phyloP scores from a whole-genome alignment of 2,329 filamentous ascomycete species.

The Helotiales sp. region DNA sequence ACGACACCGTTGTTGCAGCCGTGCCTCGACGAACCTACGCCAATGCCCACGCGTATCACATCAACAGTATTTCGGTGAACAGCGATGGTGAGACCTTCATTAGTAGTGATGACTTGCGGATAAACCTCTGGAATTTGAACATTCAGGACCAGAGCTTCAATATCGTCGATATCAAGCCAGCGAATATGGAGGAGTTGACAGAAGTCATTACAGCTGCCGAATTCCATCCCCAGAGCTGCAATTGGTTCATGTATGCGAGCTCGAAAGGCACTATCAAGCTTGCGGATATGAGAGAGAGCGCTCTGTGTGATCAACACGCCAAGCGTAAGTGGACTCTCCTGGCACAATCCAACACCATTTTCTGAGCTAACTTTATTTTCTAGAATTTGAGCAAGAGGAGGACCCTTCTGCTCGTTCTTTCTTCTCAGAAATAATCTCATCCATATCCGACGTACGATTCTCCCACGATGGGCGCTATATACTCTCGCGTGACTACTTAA shows the following conservation, averaged over 20 bases:
- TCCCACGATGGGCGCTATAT: slow-evolving; percentile 97
- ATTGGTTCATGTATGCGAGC: slow-evolving; percentile 99
- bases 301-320: slow-evolving; percentile 90
- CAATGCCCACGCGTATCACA: slow-evolving; percentile 98
- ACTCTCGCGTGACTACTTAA: slow-evolving; percentile 94
- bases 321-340: slow-evolving; percentile 64
- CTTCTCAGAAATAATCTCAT: slow-evolving; percentile 99
- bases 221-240: slow-evolving; percentile 95
- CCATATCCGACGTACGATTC: slow-evolving; percentile 97
- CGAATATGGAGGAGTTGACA: slow-evolving; percentile 99
- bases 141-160: slow-evolving; percentile 99
- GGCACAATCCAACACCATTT: not conserved
- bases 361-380: slow-evolving; percentile 15
- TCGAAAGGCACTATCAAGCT: slow-evolving; percentile 99
- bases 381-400: slow-evolving; percentile 99
- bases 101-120: slow-evolving; percentile 94
- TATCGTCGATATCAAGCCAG: slow-evolving; percentile 99
- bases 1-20: slow-evolving; percentile 96
- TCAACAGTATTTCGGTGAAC: slow-evolving; percentile 99
- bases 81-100: slow-evolving; percentile 99
- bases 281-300: slow-evolving; percentile 96
- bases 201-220: slow-evolving; percentile 98
- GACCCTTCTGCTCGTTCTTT: slow-evolving; percentile 96
- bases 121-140: slow-evolving; percentile 99
- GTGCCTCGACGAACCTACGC: slow-evolving; percentile 95